These are phyloP conservation scores for Psilocybe subaeruginosa DNA, from an alignment of 768 basidiomycete species.

Conservation along the genomic window DNA sequence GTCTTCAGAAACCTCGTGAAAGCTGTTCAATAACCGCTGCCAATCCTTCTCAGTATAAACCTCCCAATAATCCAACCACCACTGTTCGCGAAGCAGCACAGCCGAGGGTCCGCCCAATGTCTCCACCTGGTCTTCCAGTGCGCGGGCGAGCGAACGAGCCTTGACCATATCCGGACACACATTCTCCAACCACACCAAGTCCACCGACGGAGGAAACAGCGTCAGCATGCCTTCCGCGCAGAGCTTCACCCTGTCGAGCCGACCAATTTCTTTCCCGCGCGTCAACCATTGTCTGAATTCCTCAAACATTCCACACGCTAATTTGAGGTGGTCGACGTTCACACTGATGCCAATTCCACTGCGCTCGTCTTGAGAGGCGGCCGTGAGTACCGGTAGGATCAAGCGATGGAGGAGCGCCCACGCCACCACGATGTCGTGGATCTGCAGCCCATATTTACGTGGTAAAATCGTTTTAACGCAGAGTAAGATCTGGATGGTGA, in stretches of 20 bases:
- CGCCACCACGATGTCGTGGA: conserved; percentile 29
- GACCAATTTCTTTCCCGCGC: conserved; percentile 22
- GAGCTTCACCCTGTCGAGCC: conserved; percentile 30
- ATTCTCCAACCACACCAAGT: conserved; percentile 18
- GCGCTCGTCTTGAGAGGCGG: conserved; percentile 9
- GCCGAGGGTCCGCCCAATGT: conserved; percentile 22
- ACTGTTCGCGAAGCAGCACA: conserved; percentile 21
- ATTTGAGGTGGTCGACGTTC: conserved; percentile 21
- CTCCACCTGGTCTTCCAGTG: conserved; percentile 19
- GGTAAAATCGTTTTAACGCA: conserved; percentile 28
- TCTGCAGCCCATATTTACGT: conserved; percentile 22
- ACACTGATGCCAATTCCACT: conserved; percentile 8
- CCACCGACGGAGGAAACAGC: conserved; percentile 24
- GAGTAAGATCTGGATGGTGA: conserved; percentile 28
- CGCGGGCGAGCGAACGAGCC: conserved; percentile 19
- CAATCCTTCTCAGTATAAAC: conserved; percentile 25
- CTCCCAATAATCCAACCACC: conserved; percentile 31
- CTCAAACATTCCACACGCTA: conserved; percentile 29
- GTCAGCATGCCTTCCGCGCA: conserved; percentile 34
- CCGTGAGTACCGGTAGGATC: conserved; percentile 19
- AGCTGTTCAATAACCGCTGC: conserved; percentile 18
- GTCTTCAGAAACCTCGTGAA: not conserved
- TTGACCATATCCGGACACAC: conserved; percentile 24
- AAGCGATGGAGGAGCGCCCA: conserved; percentile 32
- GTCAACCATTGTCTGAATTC: conserved; percentile 29